phyloP scores from a whole-genome alignment of 129 eudicot species.

The Chrysanthemum lavandulifolium region DNA sequence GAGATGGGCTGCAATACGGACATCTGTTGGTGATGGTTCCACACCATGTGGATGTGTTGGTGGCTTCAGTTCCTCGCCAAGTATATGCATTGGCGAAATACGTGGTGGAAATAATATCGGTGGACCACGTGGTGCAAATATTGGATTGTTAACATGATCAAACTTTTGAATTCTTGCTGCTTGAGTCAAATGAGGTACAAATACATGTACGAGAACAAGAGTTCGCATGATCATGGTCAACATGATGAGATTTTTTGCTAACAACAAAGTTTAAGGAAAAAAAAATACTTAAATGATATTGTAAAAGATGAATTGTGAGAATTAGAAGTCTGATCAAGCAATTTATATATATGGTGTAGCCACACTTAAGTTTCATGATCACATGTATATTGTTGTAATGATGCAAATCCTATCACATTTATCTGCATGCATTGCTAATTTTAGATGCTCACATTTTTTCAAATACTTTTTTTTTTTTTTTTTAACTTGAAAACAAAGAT shows the following conservation, averaged over 20 bases:
- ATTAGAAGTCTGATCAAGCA: not conserved
- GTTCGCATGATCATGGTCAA: slow-evolving; percentile 15
- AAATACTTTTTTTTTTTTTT: too few relatives aligned
- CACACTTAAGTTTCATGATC: slow-evolving; percentile 10
- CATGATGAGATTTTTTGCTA: slow-evolving; percentile 7
- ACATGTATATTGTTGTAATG: not conserved
- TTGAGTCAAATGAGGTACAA: slow-evolving; percentile 3
- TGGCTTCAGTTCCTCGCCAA: not conserved
- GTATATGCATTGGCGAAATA: not conserved
- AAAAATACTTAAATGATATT: too few relatives aligned
- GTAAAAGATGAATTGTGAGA: too few relatives aligned
- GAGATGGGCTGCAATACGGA: too few relatives aligned
- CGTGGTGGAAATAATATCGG: not conserved
- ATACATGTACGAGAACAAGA: slow-evolving; percentile 11
- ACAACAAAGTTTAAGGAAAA: too few relatives aligned
- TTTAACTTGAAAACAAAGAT: too few relatives aligned
- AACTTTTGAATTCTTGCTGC: slow-evolving; percentile 18
- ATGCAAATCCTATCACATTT: too few relatives aligned
- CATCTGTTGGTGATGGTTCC: too few relatives aligned
- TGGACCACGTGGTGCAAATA: too few relatives aligned
- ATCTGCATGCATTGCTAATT: too few relatives aligned
- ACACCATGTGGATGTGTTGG: not conserved
- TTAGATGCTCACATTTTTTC: too few relatives aligned
- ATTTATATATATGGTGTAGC: slow-evolving; percentile 4
- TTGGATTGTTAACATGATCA: not conserved